phyloP scores from a whole-genome alignment of 2,329 filamentous ascomycete species.

The Aschersonia sp. region DNA sequence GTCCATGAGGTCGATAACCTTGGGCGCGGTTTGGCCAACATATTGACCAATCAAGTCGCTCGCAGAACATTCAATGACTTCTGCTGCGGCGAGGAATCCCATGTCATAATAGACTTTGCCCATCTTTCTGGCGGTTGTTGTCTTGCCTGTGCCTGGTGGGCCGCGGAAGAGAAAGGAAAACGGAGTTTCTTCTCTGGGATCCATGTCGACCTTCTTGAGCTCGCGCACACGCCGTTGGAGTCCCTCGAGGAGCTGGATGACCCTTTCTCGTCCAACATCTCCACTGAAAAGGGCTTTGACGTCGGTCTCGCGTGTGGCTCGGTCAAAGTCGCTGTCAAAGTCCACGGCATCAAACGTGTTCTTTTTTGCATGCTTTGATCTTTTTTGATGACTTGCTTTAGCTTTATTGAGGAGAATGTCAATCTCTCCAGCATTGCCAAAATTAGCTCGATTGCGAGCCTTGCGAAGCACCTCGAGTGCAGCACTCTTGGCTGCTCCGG shows the following conservation, averaged over 20 bases:
- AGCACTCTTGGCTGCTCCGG: conserved; percentile 32
- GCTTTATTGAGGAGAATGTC: conserved; percentile 49
- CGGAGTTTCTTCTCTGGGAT: conserved; percentile 30
- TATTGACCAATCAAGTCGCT: conserved; percentile 56
- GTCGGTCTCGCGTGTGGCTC: conserved; percentile 29
- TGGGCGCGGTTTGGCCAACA: conserved; percentile 55
- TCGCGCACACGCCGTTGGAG: conserved; percentile 32
- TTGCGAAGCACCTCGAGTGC: conserved; percentile 46
- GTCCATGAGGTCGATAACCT: conserved; percentile 43
- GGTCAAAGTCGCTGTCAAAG: conserved; percentile 50
- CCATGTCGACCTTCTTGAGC: conserved; percentile 11
- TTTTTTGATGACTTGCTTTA: conserved; percentile 25
- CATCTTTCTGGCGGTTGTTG: conserved; percentile 58
- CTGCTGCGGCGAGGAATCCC: conserved; percentile 45
- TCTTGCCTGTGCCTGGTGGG: conserved; percentile 56
- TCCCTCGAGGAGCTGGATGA: conserved; percentile 36
- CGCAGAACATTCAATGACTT: conserved; percentile 53
- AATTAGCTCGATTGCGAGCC: conserved; percentile 50
- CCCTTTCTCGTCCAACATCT: conserved; percentile 40
- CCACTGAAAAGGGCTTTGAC: conserved; percentile 40
- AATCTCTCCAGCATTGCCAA: conserved; percentile 63
- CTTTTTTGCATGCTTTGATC: conserved; percentile 16
- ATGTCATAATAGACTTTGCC: conserved; percentile 64
- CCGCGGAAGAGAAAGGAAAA: conserved; percentile 60
- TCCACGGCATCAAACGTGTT: conserved; percentile 64